Evolutionary conservation across 495 filamentous ascomycete species (phyloP).

Genomic region (Pyronema domesticum): DNA sequence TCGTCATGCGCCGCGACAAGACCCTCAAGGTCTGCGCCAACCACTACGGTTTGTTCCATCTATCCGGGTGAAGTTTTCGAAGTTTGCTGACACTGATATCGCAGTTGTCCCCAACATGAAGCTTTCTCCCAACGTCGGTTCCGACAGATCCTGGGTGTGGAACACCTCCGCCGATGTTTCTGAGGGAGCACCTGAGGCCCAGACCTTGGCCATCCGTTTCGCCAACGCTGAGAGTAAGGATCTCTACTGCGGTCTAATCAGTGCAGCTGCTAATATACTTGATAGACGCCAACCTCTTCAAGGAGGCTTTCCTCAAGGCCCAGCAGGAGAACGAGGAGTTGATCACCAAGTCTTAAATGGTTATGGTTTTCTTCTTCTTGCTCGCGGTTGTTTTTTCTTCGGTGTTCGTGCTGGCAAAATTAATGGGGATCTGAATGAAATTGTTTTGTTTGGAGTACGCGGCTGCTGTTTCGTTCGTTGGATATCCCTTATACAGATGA

Average conservation of each 20-base stretch:
- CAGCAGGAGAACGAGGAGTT: conserved; percentile 89
- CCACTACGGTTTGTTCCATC: conserved; percentile 70
- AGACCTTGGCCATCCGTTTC: conserved; percentile 92
- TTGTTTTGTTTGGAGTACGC: background rate
- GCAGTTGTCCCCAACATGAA: conserved; percentile 97
- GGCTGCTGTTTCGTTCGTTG: conserved; percentile 2
- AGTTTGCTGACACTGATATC: conserved; percentile 4
- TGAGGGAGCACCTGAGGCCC: conserved; percentile 91
- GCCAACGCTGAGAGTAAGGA: conserved; percentile 90
- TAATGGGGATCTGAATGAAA: conserved; percentile 13
- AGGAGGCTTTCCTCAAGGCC: conserved; percentile 94
- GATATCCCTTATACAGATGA: conserved; percentile 2
- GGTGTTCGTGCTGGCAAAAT: conserved; percentile 2
- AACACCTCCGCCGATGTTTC: conserved; percentile 94
- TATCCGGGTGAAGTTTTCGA: background rate
- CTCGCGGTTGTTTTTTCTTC: background rate
- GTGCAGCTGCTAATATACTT: background rate
- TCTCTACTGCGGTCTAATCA: background rate
- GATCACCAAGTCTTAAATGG: conserved; percentile 38
- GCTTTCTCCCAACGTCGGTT: conserved; percentile 90
- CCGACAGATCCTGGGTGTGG: conserved; percentile 98
- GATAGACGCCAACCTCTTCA: conserved; percentile 87
- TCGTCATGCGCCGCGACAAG: conserved; percentile 99
- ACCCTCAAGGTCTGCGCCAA: conserved; percentile 99
- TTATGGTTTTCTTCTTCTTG: background rate